Evolutionary conservation across 345 rosid genomes (phyloP).

Genomic region (Populus euphratica): DNA sequence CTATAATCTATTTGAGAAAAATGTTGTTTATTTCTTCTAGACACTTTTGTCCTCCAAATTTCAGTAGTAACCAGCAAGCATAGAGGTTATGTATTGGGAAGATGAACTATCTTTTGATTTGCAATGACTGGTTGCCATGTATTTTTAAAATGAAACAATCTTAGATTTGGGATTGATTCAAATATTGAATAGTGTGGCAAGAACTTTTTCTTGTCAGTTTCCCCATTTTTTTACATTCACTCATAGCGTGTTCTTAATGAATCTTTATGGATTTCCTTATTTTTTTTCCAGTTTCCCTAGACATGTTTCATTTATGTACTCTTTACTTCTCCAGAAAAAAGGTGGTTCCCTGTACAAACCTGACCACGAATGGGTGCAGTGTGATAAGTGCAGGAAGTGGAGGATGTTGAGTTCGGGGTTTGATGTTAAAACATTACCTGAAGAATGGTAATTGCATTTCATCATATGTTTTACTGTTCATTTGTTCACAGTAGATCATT

Average conservation of each 20-base stretch:
- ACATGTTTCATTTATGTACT: neutral
- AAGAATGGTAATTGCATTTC: conserved; percentile 21
- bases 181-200: too few species aligned
- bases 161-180: too few species aligned
- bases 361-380: conserved; percentile 40
- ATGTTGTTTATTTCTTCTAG: neutral
- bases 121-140: neutral
- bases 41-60: neutral
- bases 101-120: neutral
- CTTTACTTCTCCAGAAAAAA: conserved; percentile 7
- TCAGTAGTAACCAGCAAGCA: neutral
- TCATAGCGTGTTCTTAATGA: too few species aligned
- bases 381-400: conserved; percentile 40
- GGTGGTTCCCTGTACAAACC: conserved; percentile 20
- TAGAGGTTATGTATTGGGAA: neutral
- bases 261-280: too few species aligned
- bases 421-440: conserved; percentile 24
- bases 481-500: neutral
- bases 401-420: conserved; percentile 26
- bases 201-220: too few species aligned
- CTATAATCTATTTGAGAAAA: neutral
- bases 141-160: too few species aligned
- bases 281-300: neutral
- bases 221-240: too few species aligned
- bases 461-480: neutral